A percentile compares a stretch with the other conserved stretches of the same genome.
These are phyloP conservation scores for Gossypium trilobum DNA, from an alignment of 441 rosid genomes.

Conservation along the genomic window DNA sequence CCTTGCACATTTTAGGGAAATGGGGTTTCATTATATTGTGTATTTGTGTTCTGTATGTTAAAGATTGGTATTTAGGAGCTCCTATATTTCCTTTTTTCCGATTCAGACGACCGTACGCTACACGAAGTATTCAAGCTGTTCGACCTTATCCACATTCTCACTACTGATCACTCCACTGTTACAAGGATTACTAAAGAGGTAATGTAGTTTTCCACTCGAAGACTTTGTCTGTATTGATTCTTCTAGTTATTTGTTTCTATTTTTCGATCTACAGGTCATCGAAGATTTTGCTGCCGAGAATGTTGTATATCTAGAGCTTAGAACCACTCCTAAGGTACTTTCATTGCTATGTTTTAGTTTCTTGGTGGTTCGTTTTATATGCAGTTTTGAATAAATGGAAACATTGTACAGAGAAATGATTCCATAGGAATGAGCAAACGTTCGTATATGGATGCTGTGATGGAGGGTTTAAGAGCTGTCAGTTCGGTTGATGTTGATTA, in stretches of 20 bases:
- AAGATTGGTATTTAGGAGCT: constrained; percentile 3
- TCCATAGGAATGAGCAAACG: constrained; percentile 85
- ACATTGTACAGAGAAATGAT: constrained; percentile 54
- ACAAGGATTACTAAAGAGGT: constrained; percentile 88
- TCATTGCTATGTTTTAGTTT: neutral
- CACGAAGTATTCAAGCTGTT: constrained; percentile 86
- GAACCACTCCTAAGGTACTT: constrained; percentile 93
- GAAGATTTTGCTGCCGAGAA: constrained; percentile 80
- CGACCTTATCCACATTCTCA: constrained; percentile 74
- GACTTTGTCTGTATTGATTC: neutral
- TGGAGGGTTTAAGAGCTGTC: constrained; percentile 59
- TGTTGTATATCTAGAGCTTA: constrained; percentile 71
- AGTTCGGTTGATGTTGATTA: constrained; percentile 56
- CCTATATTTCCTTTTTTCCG: neutral
- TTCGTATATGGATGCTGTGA: constrained; percentile 85
- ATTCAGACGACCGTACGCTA: constrained; percentile 65
- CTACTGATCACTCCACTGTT: constrained; percentile 76
- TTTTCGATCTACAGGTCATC: constrained; percentile 44
- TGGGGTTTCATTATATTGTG: neutral
- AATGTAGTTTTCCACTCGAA: constrained; percentile 15
- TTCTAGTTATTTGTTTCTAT: neutral
- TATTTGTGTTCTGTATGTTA: neutral
- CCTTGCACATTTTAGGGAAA: neutral
- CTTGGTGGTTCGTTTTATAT: neutral
- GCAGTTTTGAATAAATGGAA: constrained; percentile 10